Evolutionary conservation across 2,329 filamentous ascomycete genomes (phyloP).

Genomic region (Cercospora beticola): DNA sequence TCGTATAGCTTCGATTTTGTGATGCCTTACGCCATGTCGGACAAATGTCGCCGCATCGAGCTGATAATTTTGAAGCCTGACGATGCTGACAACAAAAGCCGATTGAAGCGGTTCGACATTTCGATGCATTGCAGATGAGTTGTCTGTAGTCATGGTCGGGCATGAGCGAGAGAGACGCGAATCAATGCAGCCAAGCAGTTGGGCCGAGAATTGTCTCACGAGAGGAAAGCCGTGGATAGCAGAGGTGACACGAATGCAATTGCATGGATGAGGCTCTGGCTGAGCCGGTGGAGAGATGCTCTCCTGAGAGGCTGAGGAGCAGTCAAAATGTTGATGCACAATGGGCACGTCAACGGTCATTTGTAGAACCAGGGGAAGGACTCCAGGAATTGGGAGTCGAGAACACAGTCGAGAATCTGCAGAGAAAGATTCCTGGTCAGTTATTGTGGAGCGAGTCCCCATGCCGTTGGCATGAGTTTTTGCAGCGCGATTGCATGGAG

Average conservation of each 20-base stretch:
- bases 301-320: neutral
- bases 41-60: neutral
- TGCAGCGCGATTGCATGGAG: neutral
- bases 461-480: neutral
- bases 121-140: neutral
- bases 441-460: neutral
- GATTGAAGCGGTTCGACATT: neutral
- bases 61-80: neutral
- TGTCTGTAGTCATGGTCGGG: neutral
- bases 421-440: neutral
- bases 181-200: neutral
- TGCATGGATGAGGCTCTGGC: neutral
- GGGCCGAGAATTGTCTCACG: neutral
- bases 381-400: neutral
- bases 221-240: neutral
- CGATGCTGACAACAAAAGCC: neutral
- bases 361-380: neutral
- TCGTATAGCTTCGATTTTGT: neutral
- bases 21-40: neutral
- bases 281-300: neutral
- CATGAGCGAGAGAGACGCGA: neutral
- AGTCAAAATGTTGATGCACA: neutral
- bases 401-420: neutral
- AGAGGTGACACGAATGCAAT: neutral
- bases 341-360: neutral